Conservation (phyloP, 805 yeast species). For the Blastobotrys muscicola region DNA sequence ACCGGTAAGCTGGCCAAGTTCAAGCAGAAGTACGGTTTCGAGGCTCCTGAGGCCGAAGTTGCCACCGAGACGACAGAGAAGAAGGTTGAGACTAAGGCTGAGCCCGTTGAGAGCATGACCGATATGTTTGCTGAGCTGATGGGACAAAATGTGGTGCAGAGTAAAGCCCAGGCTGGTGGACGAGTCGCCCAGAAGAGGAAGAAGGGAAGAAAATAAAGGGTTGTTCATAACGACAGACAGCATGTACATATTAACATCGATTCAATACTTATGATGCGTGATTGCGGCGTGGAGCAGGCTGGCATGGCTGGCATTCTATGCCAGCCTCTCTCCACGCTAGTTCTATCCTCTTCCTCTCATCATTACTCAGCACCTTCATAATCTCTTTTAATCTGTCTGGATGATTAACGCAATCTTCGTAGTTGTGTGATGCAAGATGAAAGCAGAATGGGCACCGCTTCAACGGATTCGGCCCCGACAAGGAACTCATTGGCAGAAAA, state of each 20-base stretch:
- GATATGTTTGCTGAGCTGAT: conserved; percentile 52
- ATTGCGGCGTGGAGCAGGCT: too few relatives aligned
- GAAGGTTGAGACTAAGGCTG: conserved; percentile 9
- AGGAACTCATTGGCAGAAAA: too few relatives aligned
- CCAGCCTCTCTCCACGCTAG: too few relatives aligned
- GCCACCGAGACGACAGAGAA: conserved; percentile 13
- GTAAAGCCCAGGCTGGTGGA: conserved; percentile 44
- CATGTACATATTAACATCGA: conserved; percentile 1
- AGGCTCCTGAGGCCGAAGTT: conserved; percentile 10
- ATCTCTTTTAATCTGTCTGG: too few relatives aligned
- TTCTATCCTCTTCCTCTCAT: too few relatives aligned
- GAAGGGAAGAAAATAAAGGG: conserved; percentile 29
- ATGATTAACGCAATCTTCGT: too few relatives aligned
- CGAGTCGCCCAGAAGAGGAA: conserved; percentile 38
- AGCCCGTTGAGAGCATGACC: conserved; percentile 14
- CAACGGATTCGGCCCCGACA: too few relatives aligned
- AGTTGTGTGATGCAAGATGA: too few relatives aligned
- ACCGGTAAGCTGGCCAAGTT: conserved; percentile 55
- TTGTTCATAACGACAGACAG: neutral
- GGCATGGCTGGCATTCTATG: too few relatives aligned
- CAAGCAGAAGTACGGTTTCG: conserved; percentile 26
- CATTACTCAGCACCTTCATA: too few relatives aligned
- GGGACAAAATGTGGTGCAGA: conserved; percentile 45
- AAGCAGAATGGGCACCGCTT: too few relatives aligned
- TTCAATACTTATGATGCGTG: neutral